Evolutionary conservation across 805 yeast genomes (phyloP).

Genomic region (Candida golubevii): DNA sequence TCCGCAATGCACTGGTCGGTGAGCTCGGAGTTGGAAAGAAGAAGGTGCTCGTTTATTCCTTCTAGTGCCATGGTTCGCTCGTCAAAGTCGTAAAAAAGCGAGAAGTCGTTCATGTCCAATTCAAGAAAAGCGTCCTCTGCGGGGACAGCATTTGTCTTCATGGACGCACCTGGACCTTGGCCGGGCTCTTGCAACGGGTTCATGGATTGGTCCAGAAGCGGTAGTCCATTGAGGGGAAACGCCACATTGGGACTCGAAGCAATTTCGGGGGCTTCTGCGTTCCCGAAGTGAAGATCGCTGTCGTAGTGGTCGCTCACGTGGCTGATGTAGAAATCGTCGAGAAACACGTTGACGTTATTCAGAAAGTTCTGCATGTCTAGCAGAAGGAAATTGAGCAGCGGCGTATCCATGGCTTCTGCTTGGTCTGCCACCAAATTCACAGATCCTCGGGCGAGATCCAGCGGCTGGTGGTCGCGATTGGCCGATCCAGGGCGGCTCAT

Average conservation of each 20-base stretch:
- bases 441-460: neutral
- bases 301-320: constrained; percentile 1
- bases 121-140: neutral
- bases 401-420: neutral
- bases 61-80: constrained; percentile 1
- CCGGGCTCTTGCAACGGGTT: neutral
- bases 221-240: neutral
- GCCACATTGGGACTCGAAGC: neutral
- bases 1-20: constrained; percentile 23
- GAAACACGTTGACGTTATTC: constrained; percentile 33
- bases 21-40: constrained; percentile 22
- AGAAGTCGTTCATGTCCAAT: constrained; percentile 24
- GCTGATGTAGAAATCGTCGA: constrained; percentile 28
- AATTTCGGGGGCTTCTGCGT: neutral
- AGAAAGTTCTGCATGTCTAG: constrained; percentile 21
- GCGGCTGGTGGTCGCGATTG: neutral
- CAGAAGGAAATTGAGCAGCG: neutral
- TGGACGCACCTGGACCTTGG: neutral
- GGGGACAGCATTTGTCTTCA: neutral
- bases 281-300: neutral
- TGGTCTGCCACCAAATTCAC: neutral
- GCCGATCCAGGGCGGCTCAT: neutral
- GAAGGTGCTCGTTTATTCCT: constrained; percentile 8
- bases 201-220: neutral
- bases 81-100: constrained; percentile 11